Base-by-base conservation (phyloP, 805 yeast genomes). In the Pichia paraexigua region DNA sequence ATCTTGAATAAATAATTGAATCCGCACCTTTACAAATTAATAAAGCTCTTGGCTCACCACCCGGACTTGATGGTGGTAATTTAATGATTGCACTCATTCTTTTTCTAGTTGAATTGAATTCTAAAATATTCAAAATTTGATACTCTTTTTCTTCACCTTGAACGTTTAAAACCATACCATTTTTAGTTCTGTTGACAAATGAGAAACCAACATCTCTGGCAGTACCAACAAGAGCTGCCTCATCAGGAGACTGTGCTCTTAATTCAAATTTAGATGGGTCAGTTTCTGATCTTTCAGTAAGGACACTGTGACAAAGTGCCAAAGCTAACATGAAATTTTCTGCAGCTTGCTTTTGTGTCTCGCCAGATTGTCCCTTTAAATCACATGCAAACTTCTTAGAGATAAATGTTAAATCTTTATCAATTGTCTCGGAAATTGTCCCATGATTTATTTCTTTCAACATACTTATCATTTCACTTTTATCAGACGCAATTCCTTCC, bases 21-120 rank as follows among this genome's bases (percentile, higher is more conserved):
- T 87, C 95, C 2, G 95, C 95, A 70, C 95, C 95, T 67, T 87
- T 87, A 71, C 92, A 85, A 52, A 85, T 79, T 57, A 86, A 69
- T 42, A 85, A 67, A 0, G 85, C 88, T 48, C 74, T 80, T 28
- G 81, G 81, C 47, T 77, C 76, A 22, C 71, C 79, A 42, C 68
- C 70, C 41, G 72, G 72, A 3, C 54, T 56, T 3, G 63, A 62
- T 13, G 78, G 66, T 1, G 90, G 90, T 41, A 87, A 72, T 63
- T 84, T 85, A 40, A 86, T 75, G 56, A 86, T 82, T 17, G 87
- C 85, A 75, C 91, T 83, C 95, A 86, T 86, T 75, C 95, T 82
- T 70, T 86, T 86, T 72, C 95, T 80, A 0, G 94, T 84, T 9
- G 94, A 86, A 60, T 87, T 87, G 68, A 87, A 87, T 61, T 86